These are phyloP conservation scores for Capsicum pubescens DNA, from an alignment of 257 asterid genomes.

Conservation along the genomic window DNA sequence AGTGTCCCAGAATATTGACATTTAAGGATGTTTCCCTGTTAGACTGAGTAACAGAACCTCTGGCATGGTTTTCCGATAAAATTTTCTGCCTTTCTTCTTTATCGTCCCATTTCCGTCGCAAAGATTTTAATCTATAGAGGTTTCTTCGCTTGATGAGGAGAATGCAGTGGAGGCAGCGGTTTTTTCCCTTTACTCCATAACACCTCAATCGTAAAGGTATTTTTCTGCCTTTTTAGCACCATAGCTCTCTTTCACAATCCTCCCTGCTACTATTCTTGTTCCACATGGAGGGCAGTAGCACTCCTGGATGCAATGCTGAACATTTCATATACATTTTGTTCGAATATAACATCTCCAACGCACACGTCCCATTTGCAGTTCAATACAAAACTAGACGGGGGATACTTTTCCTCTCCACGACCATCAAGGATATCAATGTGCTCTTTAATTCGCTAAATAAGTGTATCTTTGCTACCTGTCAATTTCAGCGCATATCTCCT, in stretches of 20 bases:
- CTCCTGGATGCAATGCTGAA: conserved; percentile 78
- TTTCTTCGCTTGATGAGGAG: conserved; percentile 91
- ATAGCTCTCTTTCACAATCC: conserved; percentile 91
- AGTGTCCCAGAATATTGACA: no score
- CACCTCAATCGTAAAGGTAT: conserved; percentile 93
- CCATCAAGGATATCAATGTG: conserved; percentile 65
- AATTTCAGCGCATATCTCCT: conserved; percentile 82
- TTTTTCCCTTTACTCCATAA: conserved; percentile 90
- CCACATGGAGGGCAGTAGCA: conserved; percentile 76
- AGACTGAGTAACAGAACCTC: conserved; percentile 80
- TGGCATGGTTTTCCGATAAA: conserved; percentile 73
- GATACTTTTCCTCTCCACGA: conserved; percentile 80
- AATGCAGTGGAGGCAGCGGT: conserved; percentile 80
- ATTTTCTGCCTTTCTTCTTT: conserved; percentile 70
- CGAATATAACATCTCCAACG: conserved; percentile 81
- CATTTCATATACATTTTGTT: conserved; percentile 89
- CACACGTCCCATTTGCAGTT: conserved; percentile 96
- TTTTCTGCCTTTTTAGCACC: conserved; percentile 95
- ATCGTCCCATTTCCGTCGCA: conserved; percentile 87
- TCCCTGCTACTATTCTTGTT: conserved; percentile 71
- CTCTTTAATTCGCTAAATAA: conserved; percentile 75
- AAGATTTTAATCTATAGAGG: conserved; percentile 75
- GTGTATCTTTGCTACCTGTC: conserved; percentile 74
- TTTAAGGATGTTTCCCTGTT: conserved; percentile 44
- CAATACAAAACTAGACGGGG: conserved; percentile 70